These are phyloP conservation scores for Boletus calvinii DNA, from an alignment of 1,284 basidiomycete species.

Conservation along the genomic window DNA sequence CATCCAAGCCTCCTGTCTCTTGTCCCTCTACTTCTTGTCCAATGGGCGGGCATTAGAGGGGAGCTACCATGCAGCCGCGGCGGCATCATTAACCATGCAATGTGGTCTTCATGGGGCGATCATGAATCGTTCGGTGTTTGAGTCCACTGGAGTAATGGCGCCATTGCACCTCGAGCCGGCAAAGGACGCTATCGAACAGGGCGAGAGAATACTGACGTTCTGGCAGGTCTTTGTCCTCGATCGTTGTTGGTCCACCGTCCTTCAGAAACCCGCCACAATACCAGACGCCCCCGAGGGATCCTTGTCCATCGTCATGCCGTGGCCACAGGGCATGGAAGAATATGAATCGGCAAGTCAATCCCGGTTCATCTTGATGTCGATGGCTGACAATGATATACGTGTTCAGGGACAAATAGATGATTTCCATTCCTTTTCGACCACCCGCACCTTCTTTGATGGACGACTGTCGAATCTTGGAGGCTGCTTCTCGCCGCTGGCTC, in stretches of 20 bases:
- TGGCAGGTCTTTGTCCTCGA: slow-evolving; percentile 73
- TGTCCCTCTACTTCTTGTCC: slow-evolving; percentile 71
- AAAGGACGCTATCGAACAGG: slow-evolving; percentile 54
- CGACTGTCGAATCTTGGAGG: slow-evolving; percentile 46
- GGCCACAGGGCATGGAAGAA: slow-evolving; percentile 60
- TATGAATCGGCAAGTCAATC: slow-evolving; percentile 51
- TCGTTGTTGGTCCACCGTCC: slow-evolving; percentile 61
- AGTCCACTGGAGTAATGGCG: slow-evolving; percentile 35
- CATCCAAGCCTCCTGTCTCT: slow-evolving; percentile 68
- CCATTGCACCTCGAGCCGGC: slow-evolving; percentile 55
- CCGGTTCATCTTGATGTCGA: slow-evolving; percentile 3
- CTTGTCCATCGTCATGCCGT: slow-evolving; percentile 59
- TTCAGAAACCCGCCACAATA: slow-evolving; percentile 56
- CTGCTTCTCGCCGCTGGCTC: slow-evolving; percentile 59
- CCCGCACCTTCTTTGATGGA: slow-evolving; percentile 60
- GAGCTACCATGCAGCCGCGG: slow-evolving; percentile 67
- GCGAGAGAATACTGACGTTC: slow-evolving; percentile 64
- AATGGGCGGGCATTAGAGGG: slow-evolving; percentile 73
- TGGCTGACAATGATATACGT: slow-evolving; percentile 15
- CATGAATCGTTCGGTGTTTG: slow-evolving; percentile 40
- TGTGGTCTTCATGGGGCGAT: slow-evolving; percentile 56
- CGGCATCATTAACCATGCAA: slow-evolving; percentile 64
- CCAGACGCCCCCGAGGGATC: slow-evolving; percentile 47
- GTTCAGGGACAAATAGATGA: slow-evolving; percentile 56
- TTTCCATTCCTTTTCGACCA: slow-evolving; percentile 52